phyloP scores from a whole-genome alignment of 148 eudicot species.

The Rhododendron ovatum region DNA sequence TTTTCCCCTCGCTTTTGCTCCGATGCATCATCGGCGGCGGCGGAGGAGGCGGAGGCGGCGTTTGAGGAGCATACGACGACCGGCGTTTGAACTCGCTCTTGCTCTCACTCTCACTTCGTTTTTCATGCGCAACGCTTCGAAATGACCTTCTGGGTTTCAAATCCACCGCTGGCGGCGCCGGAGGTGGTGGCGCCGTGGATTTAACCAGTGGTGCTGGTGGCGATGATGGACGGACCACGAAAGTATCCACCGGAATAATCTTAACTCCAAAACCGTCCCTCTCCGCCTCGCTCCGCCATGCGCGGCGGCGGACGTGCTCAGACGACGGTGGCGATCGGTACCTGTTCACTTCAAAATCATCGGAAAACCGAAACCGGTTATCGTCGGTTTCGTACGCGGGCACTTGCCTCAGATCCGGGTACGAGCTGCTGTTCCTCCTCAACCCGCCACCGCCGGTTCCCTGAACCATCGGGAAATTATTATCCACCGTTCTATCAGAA shows the following conservation, averaged over 20 bases:
- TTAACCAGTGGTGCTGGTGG: neutral
- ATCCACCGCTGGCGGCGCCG: slow-evolving; percentile 15
- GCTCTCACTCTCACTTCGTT: slow-evolving; percentile 5
- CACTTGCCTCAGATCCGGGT: slow-evolving; percentile 48
- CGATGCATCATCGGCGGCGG: slow-evolving; percentile 12
- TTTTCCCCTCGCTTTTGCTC: slow-evolving; percentile 24
- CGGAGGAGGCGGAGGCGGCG: slow-evolving; percentile 33
- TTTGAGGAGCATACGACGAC: neutral
- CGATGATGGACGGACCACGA: slow-evolving; percentile 19
- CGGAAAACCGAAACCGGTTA: slow-evolving; percentile 37
- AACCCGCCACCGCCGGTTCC: slow-evolving; percentile 22
- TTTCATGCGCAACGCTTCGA: slow-evolving; percentile 21
- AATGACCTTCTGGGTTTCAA: slow-evolving; percentile 24
- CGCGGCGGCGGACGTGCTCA: slow-evolving; percentile 11
- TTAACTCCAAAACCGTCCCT: slow-evolving; percentile 21
- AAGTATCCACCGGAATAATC: slow-evolving; percentile 55
- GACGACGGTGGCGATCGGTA: slow-evolving; percentile 27
- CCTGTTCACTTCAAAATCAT: slow-evolving; percentile 47
- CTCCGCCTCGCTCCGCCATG: slow-evolving; percentile 26
- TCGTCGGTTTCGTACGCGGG: slow-evolving; percentile 31
- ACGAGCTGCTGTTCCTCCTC: slow-evolving; percentile 54
- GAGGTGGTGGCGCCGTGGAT: slow-evolving; percentile 11
- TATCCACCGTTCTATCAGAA: slow-evolving; percentile 28
- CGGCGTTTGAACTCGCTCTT: neutral
- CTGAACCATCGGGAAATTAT: slow-evolving; percentile 1